phyloP scores from a whole-genome alignment of 163 green algal genomes.

The Chlamydomonas reinhardtii region DNA sequence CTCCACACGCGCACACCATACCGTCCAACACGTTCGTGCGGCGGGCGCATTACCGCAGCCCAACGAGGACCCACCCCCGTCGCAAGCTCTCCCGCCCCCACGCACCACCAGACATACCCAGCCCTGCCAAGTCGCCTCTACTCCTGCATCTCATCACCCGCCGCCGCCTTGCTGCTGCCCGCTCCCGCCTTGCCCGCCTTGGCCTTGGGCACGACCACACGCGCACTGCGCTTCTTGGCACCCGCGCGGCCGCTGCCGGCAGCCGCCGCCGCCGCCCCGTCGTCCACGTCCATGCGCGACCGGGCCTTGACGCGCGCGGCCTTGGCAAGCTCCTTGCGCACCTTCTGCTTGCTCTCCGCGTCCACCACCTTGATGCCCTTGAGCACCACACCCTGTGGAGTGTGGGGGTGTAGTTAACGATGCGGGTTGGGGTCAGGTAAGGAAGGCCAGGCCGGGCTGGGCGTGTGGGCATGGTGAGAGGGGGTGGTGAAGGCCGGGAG shows the following conservation, averaged over 20 bases:
- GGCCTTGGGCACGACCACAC: not conserved
- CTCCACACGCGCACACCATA: no score
- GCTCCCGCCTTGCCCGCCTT: not conserved
- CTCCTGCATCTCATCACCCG: slow-evolving; percentile 12
- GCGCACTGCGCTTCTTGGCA: not conserved
- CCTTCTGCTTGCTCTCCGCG: slow-evolving; percentile 35
- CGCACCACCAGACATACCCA: no score
- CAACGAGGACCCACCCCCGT: no score
- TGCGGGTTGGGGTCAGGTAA: no score
- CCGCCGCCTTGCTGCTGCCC: not conserved
- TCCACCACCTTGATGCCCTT: slow-evolving; percentile 21
- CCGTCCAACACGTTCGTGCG: no score
- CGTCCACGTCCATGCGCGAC: slow-evolving; percentile 40
- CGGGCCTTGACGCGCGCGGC: slow-evolving; percentile 1
- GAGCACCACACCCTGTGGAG: not conserved
- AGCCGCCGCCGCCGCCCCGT: not conserved
- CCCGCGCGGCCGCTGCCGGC: no score
- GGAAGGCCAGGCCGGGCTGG: no score
- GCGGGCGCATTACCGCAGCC: no score
- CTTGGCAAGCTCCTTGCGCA: slow-evolving; percentile 17
- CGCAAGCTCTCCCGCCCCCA: no score
- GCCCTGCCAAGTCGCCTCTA: not conserved
- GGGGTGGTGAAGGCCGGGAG: no score
- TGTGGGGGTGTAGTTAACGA: not conserved
- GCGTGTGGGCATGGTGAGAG: no score